phyloP scores from a whole-genome alignment of 495 filamentous ascomycete species.

The Aspergillus kassunensis region DNA sequence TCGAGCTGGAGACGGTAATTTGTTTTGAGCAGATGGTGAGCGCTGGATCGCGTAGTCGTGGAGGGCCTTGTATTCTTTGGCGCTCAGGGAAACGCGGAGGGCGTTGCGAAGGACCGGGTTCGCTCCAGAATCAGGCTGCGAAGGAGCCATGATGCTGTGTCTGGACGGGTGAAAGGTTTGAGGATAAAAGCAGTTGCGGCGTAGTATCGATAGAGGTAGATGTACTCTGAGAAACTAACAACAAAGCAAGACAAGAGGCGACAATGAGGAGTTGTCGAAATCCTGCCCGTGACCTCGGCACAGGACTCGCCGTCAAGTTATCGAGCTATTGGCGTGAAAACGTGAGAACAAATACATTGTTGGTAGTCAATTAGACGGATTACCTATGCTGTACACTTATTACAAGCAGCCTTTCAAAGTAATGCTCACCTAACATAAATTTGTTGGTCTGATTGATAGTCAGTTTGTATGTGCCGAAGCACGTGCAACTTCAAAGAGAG shows the following conservation, averaged over 20 bases:
- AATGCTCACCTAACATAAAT: too few species aligned
- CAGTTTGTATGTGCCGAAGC: neutral
- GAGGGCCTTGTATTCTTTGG: constrained; percentile 77
- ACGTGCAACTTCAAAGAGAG: neutral
- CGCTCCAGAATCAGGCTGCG: constrained; percentile 15
- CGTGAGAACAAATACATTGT: too few species aligned
- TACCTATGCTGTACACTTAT: too few species aligned
- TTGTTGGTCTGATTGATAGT: too few species aligned
- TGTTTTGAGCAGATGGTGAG: constrained; percentile 48
- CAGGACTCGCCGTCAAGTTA: too few species aligned
- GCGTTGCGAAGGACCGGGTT: constrained; percentile 57
- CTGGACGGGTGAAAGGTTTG: too few species aligned
- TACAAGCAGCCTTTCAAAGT: too few species aligned
- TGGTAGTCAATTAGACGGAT: too few species aligned
- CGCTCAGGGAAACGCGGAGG: constrained; percentile 76
- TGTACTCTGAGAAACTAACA: neutral
- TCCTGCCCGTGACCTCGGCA: constrained; percentile 24
- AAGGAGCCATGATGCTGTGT: constrained; percentile 16
- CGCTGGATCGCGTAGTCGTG: constrained; percentile 74
- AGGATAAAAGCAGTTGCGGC: too few species aligned
- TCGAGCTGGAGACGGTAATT: constrained; percentile 53
- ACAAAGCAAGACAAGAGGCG: neutral
- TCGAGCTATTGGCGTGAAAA: too few species aligned
- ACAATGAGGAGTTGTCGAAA: neutral
- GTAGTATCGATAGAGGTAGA: too few species aligned